Percentiles rank a stretch among this genome's conserved stretches.
phyloP scores from a whole-genome alignment of 2,329 filamentous ascomycete species.

The Chaetothyriales sp. region DNA sequence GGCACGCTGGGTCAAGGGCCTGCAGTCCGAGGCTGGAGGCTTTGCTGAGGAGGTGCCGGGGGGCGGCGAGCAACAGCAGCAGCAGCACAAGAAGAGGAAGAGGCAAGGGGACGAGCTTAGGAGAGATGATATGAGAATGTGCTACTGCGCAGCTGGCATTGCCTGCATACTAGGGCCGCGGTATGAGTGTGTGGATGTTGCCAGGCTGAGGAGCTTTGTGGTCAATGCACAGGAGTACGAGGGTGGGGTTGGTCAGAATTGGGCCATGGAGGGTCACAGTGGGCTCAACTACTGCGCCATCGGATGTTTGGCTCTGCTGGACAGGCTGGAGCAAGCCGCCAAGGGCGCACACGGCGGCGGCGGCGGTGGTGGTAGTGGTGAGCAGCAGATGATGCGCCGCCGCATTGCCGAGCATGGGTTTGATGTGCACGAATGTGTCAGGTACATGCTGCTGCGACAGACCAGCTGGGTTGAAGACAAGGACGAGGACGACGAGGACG shows the following conservation, averaged over 20 bases:
- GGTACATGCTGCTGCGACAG: slow-evolving; percentile 51
- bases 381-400: not conserved
- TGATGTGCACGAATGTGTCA: slow-evolving; percentile 20
- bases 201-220: slow-evolving; percentile 55
- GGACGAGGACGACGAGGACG: slow-evolving; percentile 31
- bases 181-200: slow-evolving; percentile 58
- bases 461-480: slow-evolving; percentile 40
- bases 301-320: slow-evolving; percentile 60
- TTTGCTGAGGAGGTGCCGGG: slow-evolving; percentile 67
- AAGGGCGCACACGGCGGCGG: too few relatives aligned
- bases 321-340: slow-evolving; percentile 23
- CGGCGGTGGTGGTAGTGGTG: not conserved
- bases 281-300: slow-evolving; percentile 87
- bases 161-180: slow-evolving; percentile 65
- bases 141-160: slow-evolving; percentile 67
- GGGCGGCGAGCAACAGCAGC: too few relatives aligned
- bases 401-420: not conserved
- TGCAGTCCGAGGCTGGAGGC: slow-evolving; percentile 75
- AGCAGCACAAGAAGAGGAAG: slow-evolving; percentile 25
- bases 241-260: slow-evolving; percentile 65
- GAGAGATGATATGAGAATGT: slow-evolving; percentile 78
- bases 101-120: slow-evolving; percentile 27
- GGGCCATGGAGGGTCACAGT: slow-evolving; percentile 70
- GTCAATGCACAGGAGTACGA: slow-evolving; percentile 58
- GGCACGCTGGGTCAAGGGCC: slow-evolving; percentile 54